A percentile compares a stretch with the other conserved stretches of the same genome.
These are phyloP conservation scores for Filobasidium wieringae DNA, from an alignment of 768 basidiomycete species.

Conservation along the genomic window DNA sequence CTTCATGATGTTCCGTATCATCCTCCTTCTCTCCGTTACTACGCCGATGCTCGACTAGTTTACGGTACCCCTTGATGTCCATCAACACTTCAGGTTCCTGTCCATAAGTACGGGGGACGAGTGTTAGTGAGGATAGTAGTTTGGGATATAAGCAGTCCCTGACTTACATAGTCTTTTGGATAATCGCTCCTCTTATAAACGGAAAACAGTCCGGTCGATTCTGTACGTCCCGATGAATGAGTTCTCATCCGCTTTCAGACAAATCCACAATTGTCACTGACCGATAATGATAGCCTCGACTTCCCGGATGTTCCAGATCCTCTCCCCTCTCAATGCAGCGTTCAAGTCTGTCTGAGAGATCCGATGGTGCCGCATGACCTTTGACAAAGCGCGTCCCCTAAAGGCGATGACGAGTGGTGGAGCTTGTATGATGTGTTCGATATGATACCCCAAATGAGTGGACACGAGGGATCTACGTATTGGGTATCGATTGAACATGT, in stretches of 20 bases:
- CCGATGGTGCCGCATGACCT: constrained; percentile 15
- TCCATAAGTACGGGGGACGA: background rate
- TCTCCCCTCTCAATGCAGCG: constrained; percentile 9
- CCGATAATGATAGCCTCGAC: constrained; percentile 13
- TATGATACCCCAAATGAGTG: background rate
- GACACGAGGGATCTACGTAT: background rate
- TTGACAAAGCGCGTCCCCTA: constrained; percentile 10
- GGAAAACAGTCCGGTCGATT: constrained; percentile 15
- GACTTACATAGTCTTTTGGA: constrained; percentile 7
- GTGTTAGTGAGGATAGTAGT: background rate
- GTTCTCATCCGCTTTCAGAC: background rate
- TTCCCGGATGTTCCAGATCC: constrained; percentile 15
- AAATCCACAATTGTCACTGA: background rate
- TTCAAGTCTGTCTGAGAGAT: constrained; percentile 13
- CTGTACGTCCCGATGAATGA: background rate
- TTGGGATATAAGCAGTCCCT: background rate
- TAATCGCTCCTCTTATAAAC: constrained; percentile 16
- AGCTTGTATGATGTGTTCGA: constrained; percentile 2
- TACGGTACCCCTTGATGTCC: background rate
- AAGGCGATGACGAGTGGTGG: constrained; percentile 19
- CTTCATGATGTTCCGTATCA: background rate
- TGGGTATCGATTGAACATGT: background rate
- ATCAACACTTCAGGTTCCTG: background rate
- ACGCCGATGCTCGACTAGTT: background rate
- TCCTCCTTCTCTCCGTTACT: background rate